Evolutionary conservation across 169 alveolate genomes (phyloP), one percentile per base, ranked within the genome.

Genomic region (Plasmodium inui): DNA sequence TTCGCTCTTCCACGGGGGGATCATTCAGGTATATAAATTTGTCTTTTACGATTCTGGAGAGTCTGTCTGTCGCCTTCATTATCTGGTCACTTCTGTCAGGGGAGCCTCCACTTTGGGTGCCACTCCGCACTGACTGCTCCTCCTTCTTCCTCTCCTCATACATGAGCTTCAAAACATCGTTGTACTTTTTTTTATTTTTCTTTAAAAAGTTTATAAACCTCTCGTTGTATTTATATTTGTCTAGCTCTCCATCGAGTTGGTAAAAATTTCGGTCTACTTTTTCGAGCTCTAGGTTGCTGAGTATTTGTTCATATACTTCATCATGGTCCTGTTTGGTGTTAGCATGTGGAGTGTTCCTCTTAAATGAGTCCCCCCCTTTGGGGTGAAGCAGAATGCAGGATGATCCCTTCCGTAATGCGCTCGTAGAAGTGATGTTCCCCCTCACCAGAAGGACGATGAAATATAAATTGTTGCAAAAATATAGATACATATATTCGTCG

Each of bases 151-250:
- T 17, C 30, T 88, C 70, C 32, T 88, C 70, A 39, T 88, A 88
- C 89, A 88, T 88, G 70, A 78, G 71, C 81, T 78, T 88, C 53
- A 88, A 79, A 37, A 88, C 53, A 57, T 88, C 84, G 26, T 88
- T 88, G 46, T 88, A 88, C 61, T 78, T 88, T 72, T 76, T 57
- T 88, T 88, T 88, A 78, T 88, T 88, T 39, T 88, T 37, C 14
- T 88, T 78, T 79, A 88, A 88, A 88, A 72, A 88, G 19, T 70
- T 39, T 17, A 88, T 88, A 61, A 88, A 88, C 22, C 46, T 50
- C 46, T 78, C 94, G n/a, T 88, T 88, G 46, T 88, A 88, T 46
- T 88, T 88, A 32, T 88, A 88, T 34, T 79, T 88, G 82, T 88
- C 83, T 53, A 88, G 19, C 72, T 53, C 6, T 2, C 89, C 94